These are phyloP conservation scores for Fusarium zealandicum DNA, from an alignment of 2,329 filamentous ascomycete genomes.

Conservation along the genomic window DNA sequence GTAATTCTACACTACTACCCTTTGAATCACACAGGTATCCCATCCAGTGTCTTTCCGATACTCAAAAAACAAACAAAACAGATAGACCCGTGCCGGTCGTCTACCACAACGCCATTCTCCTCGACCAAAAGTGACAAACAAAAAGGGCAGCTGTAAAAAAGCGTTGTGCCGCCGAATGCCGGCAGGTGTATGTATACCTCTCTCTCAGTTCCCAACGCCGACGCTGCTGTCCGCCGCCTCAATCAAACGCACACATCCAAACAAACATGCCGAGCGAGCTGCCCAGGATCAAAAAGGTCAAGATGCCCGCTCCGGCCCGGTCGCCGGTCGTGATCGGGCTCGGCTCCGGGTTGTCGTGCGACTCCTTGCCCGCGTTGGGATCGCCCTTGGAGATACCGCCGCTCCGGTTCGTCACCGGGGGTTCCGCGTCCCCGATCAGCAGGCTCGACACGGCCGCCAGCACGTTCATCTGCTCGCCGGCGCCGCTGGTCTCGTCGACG, in stretches of 20 bases:
- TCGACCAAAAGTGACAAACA: not conserved
- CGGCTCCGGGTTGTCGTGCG: slow-evolving; percentile 42
- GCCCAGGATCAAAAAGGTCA: slow-evolving; percentile 55
- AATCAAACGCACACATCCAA: slow-evolving; percentile 57
- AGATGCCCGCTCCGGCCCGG: slow-evolving; percentile 56
- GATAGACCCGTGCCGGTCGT: slow-evolving; percentile 3
- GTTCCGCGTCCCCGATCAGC: slow-evolving; percentile 51
- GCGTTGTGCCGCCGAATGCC: no score
- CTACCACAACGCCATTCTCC: slow-evolving; percentile 7
- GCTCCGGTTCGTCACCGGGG: slow-evolving; percentile 54
- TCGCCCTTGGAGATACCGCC: slow-evolving; percentile 60
- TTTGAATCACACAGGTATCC: not conserved
- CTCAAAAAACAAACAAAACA: slow-evolving; percentile 2
- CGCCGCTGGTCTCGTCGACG: slow-evolving; percentile 61
- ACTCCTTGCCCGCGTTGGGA: slow-evolving; percentile 48
- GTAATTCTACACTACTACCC: not conserved
- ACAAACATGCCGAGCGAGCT: slow-evolving; percentile 53
- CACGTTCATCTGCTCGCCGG: slow-evolving; percentile 66
- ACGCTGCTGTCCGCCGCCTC: not conserved
- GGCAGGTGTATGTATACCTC: not conserved
- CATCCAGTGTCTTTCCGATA: not conserved
- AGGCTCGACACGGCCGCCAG: slow-evolving; percentile 61
- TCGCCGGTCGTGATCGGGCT: slow-evolving; percentile 53
- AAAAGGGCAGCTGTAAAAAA: not conserved
- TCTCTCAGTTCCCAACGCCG: slow-evolving; percentile 9